Evolutionary conservation across 2,329 filamentous ascomycete genomes (phyloP), one percentile per base, ranked within the genome.

Genomic region (Sclerotinia glacialis): DNA sequence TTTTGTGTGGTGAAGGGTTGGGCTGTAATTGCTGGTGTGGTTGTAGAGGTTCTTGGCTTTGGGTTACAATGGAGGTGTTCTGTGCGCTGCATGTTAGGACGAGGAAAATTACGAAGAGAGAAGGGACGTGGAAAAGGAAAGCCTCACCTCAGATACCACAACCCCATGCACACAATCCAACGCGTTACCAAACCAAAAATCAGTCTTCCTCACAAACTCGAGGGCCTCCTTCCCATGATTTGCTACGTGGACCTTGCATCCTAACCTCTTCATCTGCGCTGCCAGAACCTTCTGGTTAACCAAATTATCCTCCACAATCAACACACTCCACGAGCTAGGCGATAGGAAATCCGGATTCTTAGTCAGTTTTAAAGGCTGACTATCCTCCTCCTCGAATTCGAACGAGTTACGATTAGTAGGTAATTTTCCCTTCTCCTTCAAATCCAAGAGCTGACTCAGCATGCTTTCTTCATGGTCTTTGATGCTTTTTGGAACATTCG

Each of bases 271-370:
- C 3, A 84, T 82, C 66, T 80, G 78, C 64, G 82, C 80, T 1
- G 78, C 78, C n/a, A 87, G 78, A 42, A 86, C 82, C 69, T 82
- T 83, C 70, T 86, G 85, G 73, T 87, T 87, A 67, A 87, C 82
- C 14, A 84, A 75, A 71, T 88, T 88, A 72, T 88, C 85, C 72
- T 87, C 85, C 3, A 87, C 85, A 1, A 87, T 78, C 11, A 87
- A 77, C 11, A 87, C 67, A 53, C 74, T 66, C 59, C 65, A 67
- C 11, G 50, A 46, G 16, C 44, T 61, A 12, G 31, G 44, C 44
- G 26, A 46, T 21, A 58, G 42, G n/a, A 47, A 56, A 46, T 54
- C n/a, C 4, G 52, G 64, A 31, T 40, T 42, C n/a, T 47, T 31
- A 3, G 23, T 40, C 16, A 26, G 31, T 34, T 31, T 42, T 3